These are phyloP conservation scores for Diophrys appendiculata DNA, from an alignment of 73 alveolate genomes.

Conservation along the genomic window DNA sequence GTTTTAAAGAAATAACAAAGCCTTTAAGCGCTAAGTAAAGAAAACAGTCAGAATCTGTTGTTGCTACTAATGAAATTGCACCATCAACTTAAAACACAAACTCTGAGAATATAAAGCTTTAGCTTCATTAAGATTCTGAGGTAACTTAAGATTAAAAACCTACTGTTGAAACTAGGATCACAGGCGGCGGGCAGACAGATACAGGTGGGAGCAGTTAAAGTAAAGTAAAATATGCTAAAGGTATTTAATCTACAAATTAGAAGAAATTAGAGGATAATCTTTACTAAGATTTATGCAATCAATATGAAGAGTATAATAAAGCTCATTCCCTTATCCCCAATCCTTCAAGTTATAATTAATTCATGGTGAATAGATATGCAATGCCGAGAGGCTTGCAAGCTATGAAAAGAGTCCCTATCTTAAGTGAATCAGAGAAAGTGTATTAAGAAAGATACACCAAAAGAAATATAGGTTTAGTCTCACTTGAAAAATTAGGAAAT, in stretches of 20 bases:
- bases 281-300: neutral
- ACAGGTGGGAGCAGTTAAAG: slow-evolving; percentile 3
- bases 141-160: too few species aligned
- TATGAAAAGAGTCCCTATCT: neutral
- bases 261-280: neutral
- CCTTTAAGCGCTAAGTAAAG: too few species aligned
- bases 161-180: neutral
- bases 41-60: too few species aligned
- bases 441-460: slow-evolving; percentile 25
- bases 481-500: slow-evolving; percentile 15
- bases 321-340: slow-evolving; percentile 9
- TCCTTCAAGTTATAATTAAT: slow-evolving; percentile 4
- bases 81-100: neutral
- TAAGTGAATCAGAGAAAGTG: slow-evolving; percentile 18
- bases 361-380: slow-evolving; percentile 17
- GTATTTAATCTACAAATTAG: too few species aligned
- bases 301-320: slow-evolving; percentile 9
- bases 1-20: too few species aligned
- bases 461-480: slow-evolving; percentile 12
- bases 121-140: too few species aligned
- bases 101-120: too few species aligned
- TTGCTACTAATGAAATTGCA: too few species aligned
- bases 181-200: neutral
- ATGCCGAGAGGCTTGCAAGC: slow-evolving; percentile 19
- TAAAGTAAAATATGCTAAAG: too few species aligned